Percentiles rank a stretch among this genome's conserved stretches.
phyloP scores from a whole-genome alignment of 805 yeast species.

The Starmerella davenportii region DNA sequence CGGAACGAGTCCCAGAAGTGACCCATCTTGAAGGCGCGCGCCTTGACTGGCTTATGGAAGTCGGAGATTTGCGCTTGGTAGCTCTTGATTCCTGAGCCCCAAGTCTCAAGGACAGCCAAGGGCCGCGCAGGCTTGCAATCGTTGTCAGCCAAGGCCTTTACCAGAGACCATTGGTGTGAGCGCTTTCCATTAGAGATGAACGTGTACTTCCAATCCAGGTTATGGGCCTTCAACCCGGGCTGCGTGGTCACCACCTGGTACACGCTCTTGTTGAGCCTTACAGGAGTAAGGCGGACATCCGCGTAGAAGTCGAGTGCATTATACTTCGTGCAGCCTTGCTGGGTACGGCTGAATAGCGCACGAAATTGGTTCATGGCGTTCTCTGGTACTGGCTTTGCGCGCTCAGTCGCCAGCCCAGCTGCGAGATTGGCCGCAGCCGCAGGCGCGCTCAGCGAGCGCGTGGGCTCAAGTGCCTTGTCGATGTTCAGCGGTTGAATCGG shows the following conservation, averaged over 20 bases:
- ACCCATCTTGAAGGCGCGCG: slow-evolving; percentile 2
- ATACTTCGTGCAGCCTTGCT: no score
- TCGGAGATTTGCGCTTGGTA: slow-evolving; percentile 15
- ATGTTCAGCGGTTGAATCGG: no score
- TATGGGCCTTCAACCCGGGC: slow-evolving; percentile 4
- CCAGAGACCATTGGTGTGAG: slow-evolving; percentile 18
- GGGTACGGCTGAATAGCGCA: no score
- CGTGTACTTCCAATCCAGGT: slow-evolving; percentile 10
- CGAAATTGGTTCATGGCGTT: no score
- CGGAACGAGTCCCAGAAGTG: slow-evolving; percentile 9
- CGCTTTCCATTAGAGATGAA: slow-evolving; percentile 16
- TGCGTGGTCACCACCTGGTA: slow-evolving; percentile 13
- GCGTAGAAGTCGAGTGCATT: slow-evolving; percentile 9
- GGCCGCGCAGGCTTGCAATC: slow-evolving; percentile 12
- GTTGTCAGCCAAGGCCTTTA: slow-evolving; percentile 7
- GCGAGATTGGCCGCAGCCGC: no score
- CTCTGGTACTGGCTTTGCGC: no score
- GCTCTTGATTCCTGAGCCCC: slow-evolving; percentile 4
- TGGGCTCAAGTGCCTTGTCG: no score
- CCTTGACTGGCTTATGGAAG: slow-evolving; percentile 5
- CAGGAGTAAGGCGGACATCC: slow-evolving; percentile 12
- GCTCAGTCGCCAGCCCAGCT: no score
- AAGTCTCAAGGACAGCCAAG: slow-evolving; percentile 14
- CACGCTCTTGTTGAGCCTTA: slow-evolving; percentile 9
- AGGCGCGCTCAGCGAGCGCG: no score